Base-by-base conservation (phyloP, 1,284 basidiomycete genomes). In the Mycosarcoma mackinlayi region DNA sequence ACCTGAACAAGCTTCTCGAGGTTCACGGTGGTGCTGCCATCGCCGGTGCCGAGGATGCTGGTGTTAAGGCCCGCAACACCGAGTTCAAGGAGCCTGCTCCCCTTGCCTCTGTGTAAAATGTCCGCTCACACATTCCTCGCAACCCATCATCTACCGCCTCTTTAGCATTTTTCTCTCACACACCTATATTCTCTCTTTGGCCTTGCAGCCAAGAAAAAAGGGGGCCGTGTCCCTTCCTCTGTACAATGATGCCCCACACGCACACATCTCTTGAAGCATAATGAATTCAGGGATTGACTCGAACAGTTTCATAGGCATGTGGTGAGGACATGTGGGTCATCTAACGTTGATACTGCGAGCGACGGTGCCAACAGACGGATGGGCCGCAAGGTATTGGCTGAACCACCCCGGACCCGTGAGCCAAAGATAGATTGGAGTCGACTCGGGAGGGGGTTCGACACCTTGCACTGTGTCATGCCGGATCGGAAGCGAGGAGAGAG, bases 41-140 rank as follows among this genome's bases (percentile, higher is more conserved):
- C 53, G 77, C 75, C 40, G 80, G 80, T 49, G 56, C 70, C 58
- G 75, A 93, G 92, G 92, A 94, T 87, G 92, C 91, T 58, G 92
- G 92, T 76, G 91, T 92, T 76, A 88, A 90, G 83, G 89, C 93
- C 62, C 90, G 86, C 66, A 92, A 91, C 86, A 73, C 76, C 47
- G 92, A 94, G 85, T 94, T 92, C 87, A 92, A 93, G 88, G 92
- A 94, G 87, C 92, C 91, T 48, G 91, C 91, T 85, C 87, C 92
- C 79, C 88, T 91, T 58, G 90, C 91, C 83, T 88, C 90, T 76
- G 92, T 83, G 46, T 82, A 82, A 82, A 56, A 13, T 34, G n/a
- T 11, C 31, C 18, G 16, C 19, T n/a, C 18, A n/a, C n/a, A n/a
- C n/a, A 5, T 24, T 28, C 18, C 35, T 50, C 42, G 14, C 42